phyloP scores from a whole-genome alignment of 305 asterid genomes.

The Rubia peregrina region DNA sequence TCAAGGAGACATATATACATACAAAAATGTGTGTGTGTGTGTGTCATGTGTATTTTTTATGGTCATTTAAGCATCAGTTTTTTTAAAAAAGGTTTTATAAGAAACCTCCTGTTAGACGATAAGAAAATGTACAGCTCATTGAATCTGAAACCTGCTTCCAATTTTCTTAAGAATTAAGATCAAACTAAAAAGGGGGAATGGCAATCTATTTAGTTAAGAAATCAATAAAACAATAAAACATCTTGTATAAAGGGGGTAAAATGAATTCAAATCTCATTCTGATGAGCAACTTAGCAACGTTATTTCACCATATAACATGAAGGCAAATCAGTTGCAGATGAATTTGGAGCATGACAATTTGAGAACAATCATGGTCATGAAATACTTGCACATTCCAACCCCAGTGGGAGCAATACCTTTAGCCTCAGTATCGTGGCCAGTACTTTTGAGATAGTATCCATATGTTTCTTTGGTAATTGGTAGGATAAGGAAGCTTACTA shows the following conservation, averaged over 20 bases:
- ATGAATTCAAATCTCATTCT: neutral
- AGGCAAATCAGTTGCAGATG: neutral
- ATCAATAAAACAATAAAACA: neutral
- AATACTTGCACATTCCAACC: slow-evolving; percentile 88
- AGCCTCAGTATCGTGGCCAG: slow-evolving; percentile 94
- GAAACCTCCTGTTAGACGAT: too few species aligned
- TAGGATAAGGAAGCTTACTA: slow-evolving; percentile 82
- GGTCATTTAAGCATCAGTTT: too few species aligned
- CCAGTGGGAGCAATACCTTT: slow-evolving; percentile 72
- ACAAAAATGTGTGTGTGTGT: neutral
- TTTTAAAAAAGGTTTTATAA: too few species aligned
- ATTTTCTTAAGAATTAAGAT: neutral
- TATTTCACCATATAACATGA: neutral
- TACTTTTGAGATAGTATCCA: slow-evolving; percentile 75
- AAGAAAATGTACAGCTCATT: neutral
- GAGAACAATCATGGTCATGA: slow-evolving; percentile 16
- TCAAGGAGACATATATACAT: too few species aligned
- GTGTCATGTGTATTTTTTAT: too few species aligned
- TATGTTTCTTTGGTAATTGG: slow-evolving; percentile 85
- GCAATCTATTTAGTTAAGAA: too few species aligned
- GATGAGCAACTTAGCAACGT: neutral
- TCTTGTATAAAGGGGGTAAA: neutral
- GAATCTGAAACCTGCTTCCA: neutral
- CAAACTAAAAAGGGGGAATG: neutral
- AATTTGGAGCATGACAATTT: neutral